Conservation (phyloP, 352 stramenopile genomes). For the Pythium brachiatum region DNA sequence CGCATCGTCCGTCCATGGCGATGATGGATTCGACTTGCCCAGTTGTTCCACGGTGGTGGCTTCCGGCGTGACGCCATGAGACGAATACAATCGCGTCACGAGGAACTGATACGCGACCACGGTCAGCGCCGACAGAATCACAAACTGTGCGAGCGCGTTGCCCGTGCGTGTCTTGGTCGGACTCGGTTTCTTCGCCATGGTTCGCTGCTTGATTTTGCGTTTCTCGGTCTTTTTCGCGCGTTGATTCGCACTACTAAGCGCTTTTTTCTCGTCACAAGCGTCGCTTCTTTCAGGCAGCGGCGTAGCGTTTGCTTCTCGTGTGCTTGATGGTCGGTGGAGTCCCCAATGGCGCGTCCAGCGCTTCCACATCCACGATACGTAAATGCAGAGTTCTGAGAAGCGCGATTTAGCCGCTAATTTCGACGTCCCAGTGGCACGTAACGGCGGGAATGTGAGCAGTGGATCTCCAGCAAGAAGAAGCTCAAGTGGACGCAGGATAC, state of each 20-base stretch:
- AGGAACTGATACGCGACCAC: conserved; percentile 58
- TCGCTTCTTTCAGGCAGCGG: background rate
- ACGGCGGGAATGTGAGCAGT: background rate
- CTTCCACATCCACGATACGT: conserved; percentile 12
- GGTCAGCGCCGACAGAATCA: conserved; percentile 49
- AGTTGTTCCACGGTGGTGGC: too few species aligned
- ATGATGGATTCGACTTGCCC: background rate
- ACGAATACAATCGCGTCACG: conserved; percentile 12
- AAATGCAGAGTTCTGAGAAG: background rate
- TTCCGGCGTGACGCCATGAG: background rate
- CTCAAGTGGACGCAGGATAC: background rate
- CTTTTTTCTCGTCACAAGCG: background rate
- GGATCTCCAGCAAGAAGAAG: background rate
- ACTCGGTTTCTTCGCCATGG: conserved; percentile 21
- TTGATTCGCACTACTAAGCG: background rate
- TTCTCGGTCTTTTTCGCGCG: background rate
- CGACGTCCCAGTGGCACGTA: background rate
- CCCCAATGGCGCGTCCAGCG: conserved; percentile 22
- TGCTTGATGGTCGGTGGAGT: conserved; percentile 2
- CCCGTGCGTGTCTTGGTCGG: conserved; percentile 31
- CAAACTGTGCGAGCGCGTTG: conserved; percentile 61
- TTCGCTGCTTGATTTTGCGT: background rate
- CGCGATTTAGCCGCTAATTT: background rate
- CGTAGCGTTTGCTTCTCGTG: background rate
- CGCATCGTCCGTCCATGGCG: conserved; percentile 21